Percentiles rank a stretch among this genome's conserved stretches.
Conservation (phyloP, 2,329 filamentous ascomycete genomes). For the Botryotinia calthae region DNA sequence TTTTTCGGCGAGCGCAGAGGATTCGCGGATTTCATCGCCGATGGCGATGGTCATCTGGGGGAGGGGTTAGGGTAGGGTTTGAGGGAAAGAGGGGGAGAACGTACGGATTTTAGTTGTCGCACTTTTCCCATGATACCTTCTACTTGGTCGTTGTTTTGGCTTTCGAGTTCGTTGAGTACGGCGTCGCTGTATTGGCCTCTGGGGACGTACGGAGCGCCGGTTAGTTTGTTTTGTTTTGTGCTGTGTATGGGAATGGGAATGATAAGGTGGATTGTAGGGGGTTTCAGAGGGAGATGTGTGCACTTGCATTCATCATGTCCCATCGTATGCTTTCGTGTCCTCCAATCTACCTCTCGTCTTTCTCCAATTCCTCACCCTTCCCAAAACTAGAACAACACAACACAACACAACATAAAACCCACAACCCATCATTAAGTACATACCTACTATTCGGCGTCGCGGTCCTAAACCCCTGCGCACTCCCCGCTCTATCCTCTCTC, state of each 20-base stretch:
- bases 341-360: background rate
- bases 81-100: slow-evolving; percentile 38
- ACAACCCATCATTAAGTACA: slow-evolving; percentile 31
- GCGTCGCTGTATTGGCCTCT: slow-evolving; percentile 91
- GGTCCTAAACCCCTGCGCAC: slow-evolving; percentile 51
- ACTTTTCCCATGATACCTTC: slow-evolving; percentile 92
- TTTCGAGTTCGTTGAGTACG: slow-evolving; percentile 89
- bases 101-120: slow-evolving; percentile 80
- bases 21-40: slow-evolving; percentile 91
- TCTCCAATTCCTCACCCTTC: background rate
- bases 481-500: background rate
- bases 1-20: slow-evolving; percentile 81
- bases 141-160: slow-evolving; percentile 88
- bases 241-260: background rate
- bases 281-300: background rate
- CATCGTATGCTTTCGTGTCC: slow-evolving; percentile 11
- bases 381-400: background rate
- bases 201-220: slow-evolving; percentile 1
- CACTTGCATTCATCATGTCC: background rate
- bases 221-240: background rate
- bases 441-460: slow-evolving; percentile 72
- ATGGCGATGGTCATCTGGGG: slow-evolving; percentile 83
- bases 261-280: too few species aligned
- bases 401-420: background rate
- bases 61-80: background rate